Conservation (phyloP, 2,329 filamentous ascomycete species). For the Paecilomyces sp. region DNA sequence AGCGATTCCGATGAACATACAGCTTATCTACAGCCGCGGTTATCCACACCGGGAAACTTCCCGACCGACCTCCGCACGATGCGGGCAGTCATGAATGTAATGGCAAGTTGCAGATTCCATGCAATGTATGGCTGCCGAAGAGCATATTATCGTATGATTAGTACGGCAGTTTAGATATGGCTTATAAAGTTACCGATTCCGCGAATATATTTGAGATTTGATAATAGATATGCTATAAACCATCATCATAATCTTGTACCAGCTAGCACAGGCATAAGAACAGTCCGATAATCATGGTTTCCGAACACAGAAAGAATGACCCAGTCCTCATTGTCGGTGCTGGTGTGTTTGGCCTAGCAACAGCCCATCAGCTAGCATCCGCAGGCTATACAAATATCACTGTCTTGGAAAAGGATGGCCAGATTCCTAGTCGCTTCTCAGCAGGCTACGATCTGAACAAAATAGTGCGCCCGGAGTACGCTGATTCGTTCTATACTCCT, state of each 20-base stretch:
- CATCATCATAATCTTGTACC: neutral
- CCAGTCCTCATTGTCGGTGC: conserved; percentile 34
- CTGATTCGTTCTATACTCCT: conserved; percentile 51
- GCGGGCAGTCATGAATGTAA: neutral
- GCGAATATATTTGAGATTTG: neutral
- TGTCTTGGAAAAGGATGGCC: conserved; percentile 39
- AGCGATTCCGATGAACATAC: neutral
- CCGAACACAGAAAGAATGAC: neutral
- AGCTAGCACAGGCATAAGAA: neutral
- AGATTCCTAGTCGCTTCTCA: conserved; percentile 28
- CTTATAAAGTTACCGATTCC: neutral
- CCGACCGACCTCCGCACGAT: neutral
- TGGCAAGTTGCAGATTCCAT: neutral
- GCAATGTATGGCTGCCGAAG: neutral
- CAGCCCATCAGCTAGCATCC: conserved; percentile 39
- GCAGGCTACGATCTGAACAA: conserved; percentile 57
- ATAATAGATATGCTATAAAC: neutral
- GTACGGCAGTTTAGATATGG: neutral
- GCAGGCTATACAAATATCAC: conserved; percentile 42
- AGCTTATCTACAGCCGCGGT: neutral
- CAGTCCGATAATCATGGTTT: neutral
- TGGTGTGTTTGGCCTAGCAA: conserved; percentile 47
- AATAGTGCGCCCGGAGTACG: conserved; percentile 54
- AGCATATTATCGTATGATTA: neutral
- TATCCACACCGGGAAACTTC: neutral